Conservation (phyloP, 2,329 filamentous ascomycete species). For the Escovopsis sp. region DNA sequence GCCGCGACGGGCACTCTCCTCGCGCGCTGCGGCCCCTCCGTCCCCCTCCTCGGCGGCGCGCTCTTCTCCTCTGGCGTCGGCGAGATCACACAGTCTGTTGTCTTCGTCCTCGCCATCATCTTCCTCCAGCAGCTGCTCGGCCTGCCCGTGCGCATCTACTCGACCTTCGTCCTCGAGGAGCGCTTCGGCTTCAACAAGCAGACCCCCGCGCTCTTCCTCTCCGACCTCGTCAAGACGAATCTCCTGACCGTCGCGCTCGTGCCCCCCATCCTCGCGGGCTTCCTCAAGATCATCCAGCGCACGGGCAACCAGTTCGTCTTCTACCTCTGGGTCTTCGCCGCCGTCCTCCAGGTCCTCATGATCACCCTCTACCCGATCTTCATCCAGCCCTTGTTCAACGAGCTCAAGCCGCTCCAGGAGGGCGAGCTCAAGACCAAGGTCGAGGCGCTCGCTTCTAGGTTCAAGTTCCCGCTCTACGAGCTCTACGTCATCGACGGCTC, state of each 20-base stretch:
- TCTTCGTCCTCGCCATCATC: slow-evolving; percentile 82
- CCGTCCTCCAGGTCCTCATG: slow-evolving; percentile 79
- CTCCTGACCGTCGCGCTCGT: slow-evolving; percentile 65
- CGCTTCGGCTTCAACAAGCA: slow-evolving; percentile 99
- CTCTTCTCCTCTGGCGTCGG: slow-evolving; percentile 71
- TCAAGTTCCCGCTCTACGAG: slow-evolving; percentile 85
- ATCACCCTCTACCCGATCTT: slow-evolving; percentile 93
- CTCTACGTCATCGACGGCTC: slow-evolving; percentile 89
- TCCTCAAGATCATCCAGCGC: slow-evolving; percentile 86
- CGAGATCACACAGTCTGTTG: slow-evolving; percentile 83
- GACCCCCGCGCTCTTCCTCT: slow-evolving; percentile 74
- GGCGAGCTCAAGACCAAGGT: slow-evolving; percentile 79
- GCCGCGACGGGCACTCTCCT: slow-evolving; percentile 61
- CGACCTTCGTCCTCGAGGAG: slow-evolving; percentile 91
- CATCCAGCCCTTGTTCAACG: slow-evolving; percentile 95
- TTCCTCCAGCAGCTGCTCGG: slow-evolving; percentile 65
- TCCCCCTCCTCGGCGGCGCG: slow-evolving; percentile 62
- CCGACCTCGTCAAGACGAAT: slow-evolving; percentile 84
- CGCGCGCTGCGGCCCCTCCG: no score
- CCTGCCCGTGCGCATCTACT: slow-evolving; percentile 73
- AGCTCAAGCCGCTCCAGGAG: slow-evolving; percentile 79
- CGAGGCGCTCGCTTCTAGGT: slow-evolving; percentile 64
- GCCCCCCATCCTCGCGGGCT: slow-evolving; percentile 77
- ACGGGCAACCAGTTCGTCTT: slow-evolving; percentile 94
- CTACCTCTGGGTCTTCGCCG: slow-evolving; percentile 89